Evolutionary conservation across 306 rosid species (phyloP).

Genomic region (Rosa lucieae): DNA sequence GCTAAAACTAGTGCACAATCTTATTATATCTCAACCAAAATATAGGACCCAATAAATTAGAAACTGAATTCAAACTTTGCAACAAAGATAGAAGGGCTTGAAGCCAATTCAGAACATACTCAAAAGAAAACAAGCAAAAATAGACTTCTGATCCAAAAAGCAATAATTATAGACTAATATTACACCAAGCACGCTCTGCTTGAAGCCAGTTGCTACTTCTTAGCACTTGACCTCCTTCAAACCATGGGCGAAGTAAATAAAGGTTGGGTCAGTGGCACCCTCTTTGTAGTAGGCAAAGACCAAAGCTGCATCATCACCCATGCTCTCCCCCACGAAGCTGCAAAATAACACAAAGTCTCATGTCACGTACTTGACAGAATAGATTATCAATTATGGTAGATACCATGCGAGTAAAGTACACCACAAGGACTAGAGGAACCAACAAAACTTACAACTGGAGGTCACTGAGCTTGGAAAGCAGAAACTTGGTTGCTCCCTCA

Average conservation of each 20-base stretch:
- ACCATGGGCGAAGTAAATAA: slow-evolving; percentile 66
- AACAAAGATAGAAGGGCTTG: slow-evolving; percentile 14
- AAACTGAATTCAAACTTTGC: not conserved
- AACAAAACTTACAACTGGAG: slow-evolving; percentile 65
- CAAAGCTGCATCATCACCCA: slow-evolving; percentile 66
- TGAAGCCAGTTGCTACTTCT: slow-evolving; percentile 3
- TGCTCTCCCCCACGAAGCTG: slow-evolving; percentile 97
- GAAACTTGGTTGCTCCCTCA: slow-evolving; percentile 73
- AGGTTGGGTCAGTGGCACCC: slow-evolving; percentile 89
- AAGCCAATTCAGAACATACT: slow-evolving; percentile 15
- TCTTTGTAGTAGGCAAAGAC: slow-evolving; percentile 97
- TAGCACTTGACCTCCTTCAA: slow-evolving; percentile 95
- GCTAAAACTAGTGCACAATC: no score
- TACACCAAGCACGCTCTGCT: slow-evolving; percentile 26
- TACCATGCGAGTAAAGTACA: not conserved
- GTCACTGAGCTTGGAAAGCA: slow-evolving; percentile 63
- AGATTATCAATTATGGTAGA: not conserved
- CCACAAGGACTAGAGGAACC: no score
- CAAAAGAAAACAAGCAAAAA: slow-evolving; percentile 7
- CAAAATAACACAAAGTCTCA: not conserved
- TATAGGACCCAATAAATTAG: not conserved
- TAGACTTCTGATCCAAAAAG: slow-evolving; percentile 21
- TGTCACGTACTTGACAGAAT: not conserved
- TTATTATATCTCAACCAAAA: slow-evolving; percentile 7
- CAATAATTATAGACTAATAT: slow-evolving; percentile 22